Conservation (phyloP, 352 stramenopile genomes). For the Phytophthora europaea region DNA sequence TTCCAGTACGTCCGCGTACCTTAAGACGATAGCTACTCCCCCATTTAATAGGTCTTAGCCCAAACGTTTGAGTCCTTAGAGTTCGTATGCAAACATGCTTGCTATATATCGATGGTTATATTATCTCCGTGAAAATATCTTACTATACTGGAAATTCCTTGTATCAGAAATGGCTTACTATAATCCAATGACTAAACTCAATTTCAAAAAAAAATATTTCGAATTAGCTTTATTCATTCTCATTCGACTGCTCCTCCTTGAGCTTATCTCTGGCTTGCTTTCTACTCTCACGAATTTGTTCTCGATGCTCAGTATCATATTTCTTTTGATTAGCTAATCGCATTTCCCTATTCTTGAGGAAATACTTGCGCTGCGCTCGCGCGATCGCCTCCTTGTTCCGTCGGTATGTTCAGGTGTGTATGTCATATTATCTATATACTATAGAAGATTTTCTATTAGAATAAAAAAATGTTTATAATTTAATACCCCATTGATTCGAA, state of each 20-base stretch:
- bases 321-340: constrained; percentile 5
- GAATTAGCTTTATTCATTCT: not conserved
- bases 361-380: constrained; percentile 5
- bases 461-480: too few relatives aligned
- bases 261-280: not conserved
- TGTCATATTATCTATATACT: constrained; percentile 2
- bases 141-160: not conserved
- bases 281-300: constrained; percentile 1
- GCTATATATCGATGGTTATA: constrained; percentile 1
- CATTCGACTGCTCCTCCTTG: too few relatives aligned
- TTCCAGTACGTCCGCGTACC: not conserved
- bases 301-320: not conserved
- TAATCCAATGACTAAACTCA: not conserved
- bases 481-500: too few relatives aligned
- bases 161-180: constrained; percentile 4
- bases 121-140: not conserved
- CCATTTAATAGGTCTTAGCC: constrained; percentile 10
- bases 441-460: constrained; percentile 8
- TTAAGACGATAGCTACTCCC: constrained; percentile 14
- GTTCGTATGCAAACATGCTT: constrained; percentile 12
- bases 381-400: constrained; percentile 1
- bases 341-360: constrained; percentile 3
- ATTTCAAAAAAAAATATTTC: constrained; percentile 6
- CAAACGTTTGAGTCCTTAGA: constrained; percentile 15
- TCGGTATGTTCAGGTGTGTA: constrained; percentile 8